These are phyloP conservation scores for Salix caprea DNA, from an alignment of 345 rosid species.

Conservation along the genomic window DNA sequence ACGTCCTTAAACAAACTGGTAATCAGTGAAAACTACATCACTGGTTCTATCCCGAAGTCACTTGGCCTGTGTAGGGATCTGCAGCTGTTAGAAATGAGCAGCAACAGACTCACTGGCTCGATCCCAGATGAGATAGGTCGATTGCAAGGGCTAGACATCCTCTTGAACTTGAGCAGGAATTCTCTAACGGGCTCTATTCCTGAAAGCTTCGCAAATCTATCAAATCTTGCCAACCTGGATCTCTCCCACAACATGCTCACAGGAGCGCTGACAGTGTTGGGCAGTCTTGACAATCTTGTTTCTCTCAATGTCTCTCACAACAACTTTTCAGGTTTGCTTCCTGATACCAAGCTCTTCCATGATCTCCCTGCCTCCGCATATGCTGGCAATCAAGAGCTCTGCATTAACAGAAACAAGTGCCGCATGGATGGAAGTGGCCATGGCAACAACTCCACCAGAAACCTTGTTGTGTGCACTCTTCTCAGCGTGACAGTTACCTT, in stretches of 20 bases:
- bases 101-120: conserved; percentile 44
- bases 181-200: conserved; percentile 56
- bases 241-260: conserved; percentile 52
- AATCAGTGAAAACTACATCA: conserved; percentile 44
- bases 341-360: conserved; percentile 53
- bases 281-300: conserved; percentile 57
- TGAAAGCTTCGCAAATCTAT: conserved; percentile 44
- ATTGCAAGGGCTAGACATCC: conserved; percentile 57
- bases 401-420: conserved; percentile 42
- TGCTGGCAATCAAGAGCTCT: conserved; percentile 47
- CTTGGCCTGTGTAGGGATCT: conserved; percentile 53
- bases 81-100: conserved; percentile 59
- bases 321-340: conserved; percentile 56
- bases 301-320: conserved; percentile 57
- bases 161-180: conserved; percentile 63
- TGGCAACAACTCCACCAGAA: conserved; percentile 27
- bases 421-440: conserved; percentile 14
- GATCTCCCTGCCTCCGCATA: conserved; percentile 45
- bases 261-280: conserved; percentile 39
- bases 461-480: conserved; percentile 35
- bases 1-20: conserved; percentile 53
- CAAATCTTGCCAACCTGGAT: conserved; percentile 62
- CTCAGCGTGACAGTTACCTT: conserved; percentile 37
- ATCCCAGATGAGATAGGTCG: conserved; percentile 54
- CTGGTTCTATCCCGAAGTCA: conserved; percentile 52